phyloP scores from a whole-genome alignment of 2,329 filamentous ascomycete species.

The Diaporthe helianthi region DNA sequence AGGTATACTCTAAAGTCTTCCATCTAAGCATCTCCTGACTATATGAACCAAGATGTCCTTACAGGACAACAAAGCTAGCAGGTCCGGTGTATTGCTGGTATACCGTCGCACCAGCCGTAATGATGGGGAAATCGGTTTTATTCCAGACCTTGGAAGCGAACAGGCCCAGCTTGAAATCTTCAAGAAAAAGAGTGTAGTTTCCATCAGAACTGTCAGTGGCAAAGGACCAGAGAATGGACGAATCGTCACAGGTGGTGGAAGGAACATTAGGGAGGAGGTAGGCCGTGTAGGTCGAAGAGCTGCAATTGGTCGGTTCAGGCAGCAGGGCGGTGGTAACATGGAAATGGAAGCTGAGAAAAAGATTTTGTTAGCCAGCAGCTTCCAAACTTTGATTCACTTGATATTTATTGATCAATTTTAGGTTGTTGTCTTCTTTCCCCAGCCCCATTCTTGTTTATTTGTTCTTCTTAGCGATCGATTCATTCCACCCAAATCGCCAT shows the following conservation, averaged over 20 bases:
- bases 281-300: constrained; percentile 22
- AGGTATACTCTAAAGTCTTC: no score
- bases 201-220: constrained; percentile 8
- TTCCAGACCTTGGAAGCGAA: constrained; percentile 16
- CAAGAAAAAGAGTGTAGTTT: constrained; percentile 13
- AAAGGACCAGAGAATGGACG: constrained; percentile 39
- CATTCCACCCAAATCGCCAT: not conserved
- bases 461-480: not conserved
- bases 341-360: constrained; percentile 33
- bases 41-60: not conserved
- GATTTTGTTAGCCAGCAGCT: not conserved
- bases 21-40: not conserved
- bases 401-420: not conserved
- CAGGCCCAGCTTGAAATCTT: not conserved
- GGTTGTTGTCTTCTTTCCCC: no score
- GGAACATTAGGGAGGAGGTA: constrained; percentile 54
- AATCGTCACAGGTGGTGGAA: constrained; percentile 59
- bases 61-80: not conserved
- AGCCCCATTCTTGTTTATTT: not conserved
- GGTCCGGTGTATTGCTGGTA: constrained; percentile 9
- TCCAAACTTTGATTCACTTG: not conserved
- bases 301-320: constrained; percentile 32
- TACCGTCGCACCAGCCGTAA: not conserved
- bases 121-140: not conserved
- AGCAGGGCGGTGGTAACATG: constrained; percentile 35